Conservation (phyloP, 2,329 filamentous ascomycete species). For the Trichoderma koningiopsis region DNA sequence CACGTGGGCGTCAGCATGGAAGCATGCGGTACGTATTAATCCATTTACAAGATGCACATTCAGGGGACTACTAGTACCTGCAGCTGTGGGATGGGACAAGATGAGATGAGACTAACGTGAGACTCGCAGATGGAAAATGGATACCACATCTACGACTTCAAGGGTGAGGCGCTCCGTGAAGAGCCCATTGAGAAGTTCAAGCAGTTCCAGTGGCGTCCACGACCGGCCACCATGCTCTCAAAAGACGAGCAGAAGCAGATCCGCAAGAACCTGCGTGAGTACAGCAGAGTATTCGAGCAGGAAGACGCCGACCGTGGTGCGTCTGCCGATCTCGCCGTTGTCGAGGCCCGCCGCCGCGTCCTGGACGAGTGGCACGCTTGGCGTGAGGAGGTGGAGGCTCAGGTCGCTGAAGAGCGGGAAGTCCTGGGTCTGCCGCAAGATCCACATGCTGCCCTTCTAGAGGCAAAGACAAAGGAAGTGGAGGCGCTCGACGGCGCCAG, state of each 20-base stretch:
- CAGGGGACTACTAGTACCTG: too few species aligned
- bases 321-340: slow-evolving; percentile 89
- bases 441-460: slow-evolving; percentile 62
- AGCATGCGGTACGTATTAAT: slow-evolving; percentile 74
- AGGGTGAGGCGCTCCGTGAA: slow-evolving; percentile 83
- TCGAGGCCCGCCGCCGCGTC: slow-evolving; percentile 79
- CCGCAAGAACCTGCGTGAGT: slow-evolving; percentile 97
- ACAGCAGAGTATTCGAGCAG: slow-evolving; percentile 92
- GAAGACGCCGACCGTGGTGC: slow-evolving; percentile 92
- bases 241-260: slow-evolving; percentile 98
- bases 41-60: too few species aligned
- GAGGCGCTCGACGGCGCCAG: slow-evolving; percentile 47
- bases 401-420: slow-evolving; percentile 71
- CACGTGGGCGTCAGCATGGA: slow-evolving; percentile 92
- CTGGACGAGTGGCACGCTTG: slow-evolving; percentile 89
- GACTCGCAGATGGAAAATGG: slow-evolving; percentile 89
- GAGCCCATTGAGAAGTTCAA: slow-evolving; percentile 96
- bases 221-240: slow-evolving; percentile 84
- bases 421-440: slow-evolving; percentile 67
- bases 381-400: slow-evolving; percentile 71
- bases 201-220: slow-evolving; percentile 92
- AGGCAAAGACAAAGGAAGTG: slow-evolving; percentile 55
- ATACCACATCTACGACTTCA: slow-evolving; percentile 98
- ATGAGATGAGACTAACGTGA: not conserved
- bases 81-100: not conserved